These are phyloP conservation scores for Withania somnifera DNA, from an alignment of 305 asterid species.

Conservation along the genomic window DNA sequence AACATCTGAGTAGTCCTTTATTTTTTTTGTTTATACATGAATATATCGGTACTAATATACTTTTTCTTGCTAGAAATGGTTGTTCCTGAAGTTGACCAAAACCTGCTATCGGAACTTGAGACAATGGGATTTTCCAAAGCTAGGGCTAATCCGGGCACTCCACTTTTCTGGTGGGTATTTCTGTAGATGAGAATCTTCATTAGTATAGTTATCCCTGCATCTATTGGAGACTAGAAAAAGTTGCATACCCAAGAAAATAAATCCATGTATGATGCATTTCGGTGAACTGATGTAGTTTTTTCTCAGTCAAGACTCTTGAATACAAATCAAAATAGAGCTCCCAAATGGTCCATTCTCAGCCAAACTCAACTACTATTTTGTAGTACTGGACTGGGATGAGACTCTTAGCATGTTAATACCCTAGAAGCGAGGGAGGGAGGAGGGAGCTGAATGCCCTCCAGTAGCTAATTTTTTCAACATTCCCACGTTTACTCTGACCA, in stretches of 20 bases:
- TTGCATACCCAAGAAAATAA: neutral
- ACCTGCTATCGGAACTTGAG: constrained; percentile 66
- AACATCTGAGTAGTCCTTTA: neutral
- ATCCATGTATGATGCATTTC: neutral
- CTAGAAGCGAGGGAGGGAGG: neutral
- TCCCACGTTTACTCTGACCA: neutral
- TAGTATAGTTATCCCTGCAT: neutral
- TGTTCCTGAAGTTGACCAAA: constrained; percentile 79
- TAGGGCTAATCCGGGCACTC: constrained; percentile 80
- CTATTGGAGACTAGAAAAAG: neutral
- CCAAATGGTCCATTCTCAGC: neutral
- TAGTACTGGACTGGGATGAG: neutral
- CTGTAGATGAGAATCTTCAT: neutral
- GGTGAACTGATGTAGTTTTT: neutral
- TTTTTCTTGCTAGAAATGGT: constrained; percentile 55
- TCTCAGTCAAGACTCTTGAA: neutral
- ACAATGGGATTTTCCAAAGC: constrained; percentile 83
- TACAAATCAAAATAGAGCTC: neutral
- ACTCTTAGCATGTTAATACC: neutral
- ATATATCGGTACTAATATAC: neutral
- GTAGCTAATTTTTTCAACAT: neutral
- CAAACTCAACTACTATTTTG: neutral
- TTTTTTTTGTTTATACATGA: neutral
- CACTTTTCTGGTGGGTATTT: constrained; percentile 63
- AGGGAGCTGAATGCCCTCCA: neutral